phyloP scores from a whole-genome alignment of 129 eudicot genomes.

The Logfia minima region DNA sequence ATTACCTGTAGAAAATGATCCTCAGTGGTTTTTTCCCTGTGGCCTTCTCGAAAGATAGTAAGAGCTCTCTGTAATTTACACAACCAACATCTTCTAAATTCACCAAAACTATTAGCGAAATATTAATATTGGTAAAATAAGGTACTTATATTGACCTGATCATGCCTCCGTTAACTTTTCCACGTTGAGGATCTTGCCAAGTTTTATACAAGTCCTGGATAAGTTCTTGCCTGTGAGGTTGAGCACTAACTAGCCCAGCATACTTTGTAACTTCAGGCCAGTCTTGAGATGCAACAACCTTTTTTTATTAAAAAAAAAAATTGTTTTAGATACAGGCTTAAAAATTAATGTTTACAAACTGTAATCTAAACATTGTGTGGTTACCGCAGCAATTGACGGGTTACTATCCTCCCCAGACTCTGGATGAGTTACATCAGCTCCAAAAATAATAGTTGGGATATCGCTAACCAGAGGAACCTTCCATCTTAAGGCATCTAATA shows the following conservation, averaged over 20 bases:
- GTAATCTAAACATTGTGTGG: constrained; percentile 4
- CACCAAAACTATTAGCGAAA: background rate
- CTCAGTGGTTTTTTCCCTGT: constrained; percentile 80
- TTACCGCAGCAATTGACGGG: constrained; percentile 84
- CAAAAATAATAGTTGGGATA: constrained; percentile 75
- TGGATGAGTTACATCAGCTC: constrained; percentile 85
- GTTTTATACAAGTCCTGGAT: constrained; percentile 85
- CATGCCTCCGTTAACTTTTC: constrained; percentile 85
- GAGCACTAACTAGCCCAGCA: constrained; percentile 88
- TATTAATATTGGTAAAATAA: background rate
- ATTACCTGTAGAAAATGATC: constrained; percentile 76
- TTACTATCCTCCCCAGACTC: constrained; percentile 72
- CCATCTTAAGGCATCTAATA: constrained; percentile 75
- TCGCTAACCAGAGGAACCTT: constrained; percentile 76
- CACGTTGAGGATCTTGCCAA: constrained; percentile 79
- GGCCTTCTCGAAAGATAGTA: constrained; percentile 69
- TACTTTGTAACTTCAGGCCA: constrained; percentile 94
- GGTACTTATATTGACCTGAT: constrained; percentile 49
- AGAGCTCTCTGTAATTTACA: constrained; percentile 65
- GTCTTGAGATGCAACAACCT: constrained; percentile 98
- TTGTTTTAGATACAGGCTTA: background rate
- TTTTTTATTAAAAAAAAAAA: background rate
- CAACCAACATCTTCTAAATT: background rate
- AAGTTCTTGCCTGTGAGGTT: constrained; percentile 89
- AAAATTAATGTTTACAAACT: background rate